Base-by-base conservation (phyloP, 225 moss, liverwort and hornwort species). In the Ulota crispa region DNA sequence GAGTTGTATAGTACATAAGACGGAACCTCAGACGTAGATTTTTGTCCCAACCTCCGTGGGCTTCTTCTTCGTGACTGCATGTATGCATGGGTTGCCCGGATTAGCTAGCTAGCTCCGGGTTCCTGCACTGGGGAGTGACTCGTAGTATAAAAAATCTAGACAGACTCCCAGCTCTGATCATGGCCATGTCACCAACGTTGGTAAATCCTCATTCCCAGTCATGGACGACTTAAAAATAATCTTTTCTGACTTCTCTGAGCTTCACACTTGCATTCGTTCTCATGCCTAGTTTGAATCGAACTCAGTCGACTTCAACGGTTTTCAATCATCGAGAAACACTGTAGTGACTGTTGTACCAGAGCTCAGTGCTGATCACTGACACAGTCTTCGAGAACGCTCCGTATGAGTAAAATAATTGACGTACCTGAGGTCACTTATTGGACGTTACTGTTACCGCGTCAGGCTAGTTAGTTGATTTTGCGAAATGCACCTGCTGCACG, bases 1-100 rank as follows among this genome's bases (percentile, higher is more conserved):
- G 86, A 90, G 91, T 66, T 91, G 91, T 91, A 91, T 76, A 89
- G 83, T 91, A 91, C 80, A 75, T 86, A 83, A 83, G 63, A 89
- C 87, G 89, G 82, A 81, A 54, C 43, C 66, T 21, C 80, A 50
- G 83, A 66, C 77, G 39, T 32, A 77, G 77, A 77, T 77, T 77
- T 77, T 65, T 77, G 47, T 76, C 64, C 76, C 45, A 10, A 27
- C 24, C 61, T 61, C 3, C 12, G 61, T 26, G 12, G 62, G 30
- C 30, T 62, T 28, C 62, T 30, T 62, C 62, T 28, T 14, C 16
- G 32, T 30, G 63, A 4, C 63, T 16, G 28, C 11, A 42, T 43
- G 43, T 3, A 43, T 28, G 28, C 43, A 43, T 43, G 43, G 12
- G 13, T 43, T 43, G 43, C 43, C 43, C 7, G 8, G 39, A 39